Evolutionary conservation across 257 asterid genomes (phyloP).

Genomic region (Ocimum tenuiflorum): DNA sequence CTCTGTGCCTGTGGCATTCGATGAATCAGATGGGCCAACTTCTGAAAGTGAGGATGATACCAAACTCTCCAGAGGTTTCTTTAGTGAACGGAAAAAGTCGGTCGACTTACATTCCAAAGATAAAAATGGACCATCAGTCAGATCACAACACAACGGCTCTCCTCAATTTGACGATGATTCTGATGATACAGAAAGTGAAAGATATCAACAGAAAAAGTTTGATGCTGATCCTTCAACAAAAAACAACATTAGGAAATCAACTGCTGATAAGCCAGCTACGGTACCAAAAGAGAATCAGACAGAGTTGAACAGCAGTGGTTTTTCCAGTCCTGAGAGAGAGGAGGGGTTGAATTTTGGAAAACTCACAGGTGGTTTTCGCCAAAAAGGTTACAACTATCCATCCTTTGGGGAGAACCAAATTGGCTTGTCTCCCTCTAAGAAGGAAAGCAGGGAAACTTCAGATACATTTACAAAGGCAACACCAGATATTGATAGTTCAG

Average conservation of each 20-base stretch:
- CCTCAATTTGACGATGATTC: slow-evolving; percentile 22
- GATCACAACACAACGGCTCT: slow-evolving; percentile 18
- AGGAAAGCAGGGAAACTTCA: slow-evolving; percentile 18
- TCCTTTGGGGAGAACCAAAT: slow-evolving; percentile 31
- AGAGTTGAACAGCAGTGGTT: slow-evolving; percentile 1
- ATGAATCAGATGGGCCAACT: slow-evolving; percentile 42
- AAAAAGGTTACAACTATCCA: slow-evolving; percentile 42
- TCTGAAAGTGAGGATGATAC: slow-evolving; percentile 47
- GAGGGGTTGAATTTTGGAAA: slow-evolving; percentile 45
- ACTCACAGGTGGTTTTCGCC: slow-evolving; percentile 72
- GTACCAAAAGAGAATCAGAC: slow-evolving; percentile 13
- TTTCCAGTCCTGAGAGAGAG: slow-evolving; percentile 30
- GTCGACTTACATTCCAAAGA: slow-evolving; percentile 20
- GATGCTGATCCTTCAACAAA: slow-evolving; percentile 16
- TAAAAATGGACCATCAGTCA: slow-evolving; percentile 12
- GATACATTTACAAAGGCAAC: slow-evolving; percentile 16
- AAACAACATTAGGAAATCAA: slow-evolving; percentile 10
- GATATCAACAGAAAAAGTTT: slow-evolving; percentile 1
- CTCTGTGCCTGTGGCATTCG: slow-evolving; percentile 30
- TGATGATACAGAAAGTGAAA: slow-evolving; percentile 11
- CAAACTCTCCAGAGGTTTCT: slow-evolving; percentile 16
- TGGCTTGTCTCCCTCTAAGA: slow-evolving; percentile 22
- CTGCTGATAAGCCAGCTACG: slow-evolving; percentile 22
- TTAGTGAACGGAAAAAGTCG: slow-evolving; percentile 14
- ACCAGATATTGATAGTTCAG: slow-evolving; percentile 43